phyloP scores from a whole-genome alignment of 1,284 basidiomycete genomes.

The Tetrapyrgos nigripes region DNA sequence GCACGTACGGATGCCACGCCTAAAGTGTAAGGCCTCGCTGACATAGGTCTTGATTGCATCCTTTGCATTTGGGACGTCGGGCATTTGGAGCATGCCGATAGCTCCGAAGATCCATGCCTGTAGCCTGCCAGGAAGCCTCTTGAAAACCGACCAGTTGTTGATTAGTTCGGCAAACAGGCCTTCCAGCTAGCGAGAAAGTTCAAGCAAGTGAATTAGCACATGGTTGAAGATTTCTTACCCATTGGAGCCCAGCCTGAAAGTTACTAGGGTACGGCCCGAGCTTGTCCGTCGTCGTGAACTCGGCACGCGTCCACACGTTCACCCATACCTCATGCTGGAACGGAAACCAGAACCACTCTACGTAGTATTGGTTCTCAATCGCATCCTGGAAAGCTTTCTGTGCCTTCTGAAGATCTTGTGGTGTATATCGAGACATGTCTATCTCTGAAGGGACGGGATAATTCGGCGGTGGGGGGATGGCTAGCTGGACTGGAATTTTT shows the following conservation, averaged over 20 bases:
- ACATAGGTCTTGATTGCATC: conserved; percentile 8
- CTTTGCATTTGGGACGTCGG: neutral
- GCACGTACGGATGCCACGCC: conserved; percentile 15
- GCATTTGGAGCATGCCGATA: conserved; percentile 5
- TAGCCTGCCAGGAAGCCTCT: neutral
- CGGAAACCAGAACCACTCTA: conserved; percentile 21
- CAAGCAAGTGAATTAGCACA: no score
- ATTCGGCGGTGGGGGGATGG: conserved; percentile 12
- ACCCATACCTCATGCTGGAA: conserved; percentile 17
- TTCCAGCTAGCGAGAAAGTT: neutral
- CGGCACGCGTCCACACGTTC: conserved; percentile 13
- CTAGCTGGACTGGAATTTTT: conserved; percentile 9
- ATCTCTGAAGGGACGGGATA: conserved; percentile 7
- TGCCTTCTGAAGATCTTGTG: conserved; percentile 3
- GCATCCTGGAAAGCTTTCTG: conserved; percentile 7
- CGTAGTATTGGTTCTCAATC: conserved; percentile 17
- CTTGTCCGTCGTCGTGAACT: neutral
- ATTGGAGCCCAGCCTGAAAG: conserved; percentile 3
- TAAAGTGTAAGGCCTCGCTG: conserved; percentile 16
- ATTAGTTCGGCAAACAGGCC: conserved; percentile 2
- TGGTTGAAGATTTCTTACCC: neutral
- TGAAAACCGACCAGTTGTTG: conserved; percentile 3
- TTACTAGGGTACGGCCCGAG: neutral
- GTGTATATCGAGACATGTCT: conserved; percentile 9
- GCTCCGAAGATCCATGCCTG: conserved; percentile 3